A percentile compares a stretch with the other conserved stretches of the same genome.
These are phyloP conservation scores for Luffa acutangula DNA, from an alignment of 306 rosid genomes.

Conservation along the genomic window DNA sequence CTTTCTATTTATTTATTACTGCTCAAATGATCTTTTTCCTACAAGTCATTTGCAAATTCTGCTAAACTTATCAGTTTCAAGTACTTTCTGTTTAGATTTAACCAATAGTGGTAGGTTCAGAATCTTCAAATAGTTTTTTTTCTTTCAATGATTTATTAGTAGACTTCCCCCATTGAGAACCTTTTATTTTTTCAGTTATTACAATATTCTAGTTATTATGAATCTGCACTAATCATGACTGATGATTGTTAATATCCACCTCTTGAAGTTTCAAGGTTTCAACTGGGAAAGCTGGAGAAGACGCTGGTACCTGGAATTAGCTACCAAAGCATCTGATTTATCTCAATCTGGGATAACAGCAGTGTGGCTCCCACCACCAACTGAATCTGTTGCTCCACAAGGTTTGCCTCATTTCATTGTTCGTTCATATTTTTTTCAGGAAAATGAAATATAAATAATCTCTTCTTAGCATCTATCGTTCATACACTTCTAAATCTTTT, in stretches of 20 bases:
- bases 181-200: not conserved
- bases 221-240: not conserved
- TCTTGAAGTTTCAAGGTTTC: slow-evolving; percentile 60
- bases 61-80: not conserved
- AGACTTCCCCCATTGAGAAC: not conserved
- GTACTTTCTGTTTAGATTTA: not conserved
- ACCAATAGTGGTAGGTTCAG: not conserved
- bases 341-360: slow-evolving; percentile 60
- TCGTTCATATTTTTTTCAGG: not conserved
- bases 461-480: not conserved
- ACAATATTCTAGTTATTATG: not conserved
- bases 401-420: slow-evolving; percentile 18
- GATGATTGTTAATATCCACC: slow-evolving; percentile 16
- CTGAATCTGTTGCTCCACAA: slow-evolving; percentile 65
- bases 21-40: not conserved
- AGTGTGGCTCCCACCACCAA: slow-evolving; percentile 78
- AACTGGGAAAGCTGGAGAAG: slow-evolving; percentile 89
- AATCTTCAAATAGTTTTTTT: not conserved
- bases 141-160: not conserved
- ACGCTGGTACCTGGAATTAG: slow-evolving; percentile 60
- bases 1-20: not conserved
- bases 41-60: not conserved
- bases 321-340: slow-evolving; percentile 53
- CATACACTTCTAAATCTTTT: not conserved
- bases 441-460: not conserved